These are phyloP conservation scores for Epithele typhae DNA, from an alignment of 768 basidiomycete species.

Conservation along the genomic window DNA sequence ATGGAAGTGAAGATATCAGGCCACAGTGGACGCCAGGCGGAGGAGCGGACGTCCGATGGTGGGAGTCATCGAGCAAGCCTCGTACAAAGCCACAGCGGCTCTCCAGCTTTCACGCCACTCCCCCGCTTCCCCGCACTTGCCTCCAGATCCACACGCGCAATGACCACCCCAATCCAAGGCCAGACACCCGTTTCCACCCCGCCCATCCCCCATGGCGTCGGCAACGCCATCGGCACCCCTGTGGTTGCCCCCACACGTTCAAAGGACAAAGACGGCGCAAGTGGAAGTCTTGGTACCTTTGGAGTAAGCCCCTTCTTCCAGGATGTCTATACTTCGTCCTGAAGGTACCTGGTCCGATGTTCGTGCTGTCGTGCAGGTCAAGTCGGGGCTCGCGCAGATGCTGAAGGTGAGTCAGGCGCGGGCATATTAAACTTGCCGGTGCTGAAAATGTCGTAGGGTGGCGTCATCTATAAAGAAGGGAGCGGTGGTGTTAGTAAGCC, in stretches of 20 bases:
- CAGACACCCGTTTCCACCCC: conserved; percentile 22
- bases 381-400: conserved; percentile 96
- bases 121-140: background rate
- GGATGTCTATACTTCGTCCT: too few species aligned
- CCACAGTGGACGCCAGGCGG: too few species aligned
- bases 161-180: conserved; percentile 23
- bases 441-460: conserved; percentile 44
- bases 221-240: conserved; percentile 35
- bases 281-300: conserved; percentile 67
- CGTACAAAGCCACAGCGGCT: conserved; percentile 3
- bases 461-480: too few species aligned
- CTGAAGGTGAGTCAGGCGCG: conserved; percentile 52
- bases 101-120: background rate
- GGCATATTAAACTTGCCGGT: conserved; percentile 1
- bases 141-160: conserved; percentile 8
- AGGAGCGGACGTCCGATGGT: too few species aligned
- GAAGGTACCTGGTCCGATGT: too few species aligned
- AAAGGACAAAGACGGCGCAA: conserved; percentile 44
- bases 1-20: too few species aligned
- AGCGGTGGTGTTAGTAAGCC: too few species aligned
- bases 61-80: background rate
- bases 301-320: conserved; percentile 42
- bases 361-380: conserved; percentile 50
- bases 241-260: conserved; percentile 51
- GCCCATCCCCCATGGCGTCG: conserved; percentile 29